phyloP scores from a whole-genome alignment of 1,139 yeast genomes.

The Candida glucosophila region DNA sequence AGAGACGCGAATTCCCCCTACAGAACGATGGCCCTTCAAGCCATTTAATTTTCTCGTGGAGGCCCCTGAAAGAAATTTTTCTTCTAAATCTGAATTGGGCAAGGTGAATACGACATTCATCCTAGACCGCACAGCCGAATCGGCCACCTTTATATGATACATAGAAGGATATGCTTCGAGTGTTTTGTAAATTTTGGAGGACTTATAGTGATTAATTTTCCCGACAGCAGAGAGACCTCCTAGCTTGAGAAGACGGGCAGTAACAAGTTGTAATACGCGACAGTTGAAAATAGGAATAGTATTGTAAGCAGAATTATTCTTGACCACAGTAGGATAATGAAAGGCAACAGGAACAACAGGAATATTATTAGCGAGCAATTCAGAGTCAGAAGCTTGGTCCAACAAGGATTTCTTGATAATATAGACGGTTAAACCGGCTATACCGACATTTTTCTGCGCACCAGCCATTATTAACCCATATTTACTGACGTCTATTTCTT shows the following conservation, averaged over 20 bases:
- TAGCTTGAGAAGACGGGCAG: conserved; percentile 47
- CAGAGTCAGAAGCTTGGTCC: conserved; percentile 57
- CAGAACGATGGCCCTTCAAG: conserved; percentile 92
- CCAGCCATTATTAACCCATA: conserved; percentile 90
- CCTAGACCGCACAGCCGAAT: conserved; percentile 52
- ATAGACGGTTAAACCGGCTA: conserved; percentile 90
- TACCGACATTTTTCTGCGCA: conserved; percentile 94
- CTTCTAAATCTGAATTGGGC: conserved; percentile 53
- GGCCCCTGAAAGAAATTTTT: conserved; percentile 53
- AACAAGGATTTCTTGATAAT: conserved; percentile 76
- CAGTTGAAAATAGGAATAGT: conserved; percentile 91
- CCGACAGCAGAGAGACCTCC: conserved; percentile 56
- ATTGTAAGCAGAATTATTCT: conserved; percentile 87
- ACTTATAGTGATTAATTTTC: conserved; percentile 50
- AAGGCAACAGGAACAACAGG: conserved; percentile 85
- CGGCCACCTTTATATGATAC: conserved; percentile 59
- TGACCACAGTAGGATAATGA: conserved; percentile 78
- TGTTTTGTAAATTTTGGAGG: conserved; percentile 50
- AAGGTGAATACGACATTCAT: conserved; percentile 93
- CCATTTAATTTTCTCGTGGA: conserved; percentile 52
- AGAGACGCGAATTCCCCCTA: conserved; percentile 94
- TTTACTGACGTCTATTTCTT: conserved; percentile 69
- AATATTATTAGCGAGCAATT: conserved; percentile 47
- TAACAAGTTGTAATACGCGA: conserved; percentile 74
- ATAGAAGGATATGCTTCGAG: conserved; percentile 59